These are phyloP conservation scores for Cutaneotrichosporon dermatis DNA, from an alignment of 1,284 basidiomycete genomes.

Conservation along the genomic window DNA sequence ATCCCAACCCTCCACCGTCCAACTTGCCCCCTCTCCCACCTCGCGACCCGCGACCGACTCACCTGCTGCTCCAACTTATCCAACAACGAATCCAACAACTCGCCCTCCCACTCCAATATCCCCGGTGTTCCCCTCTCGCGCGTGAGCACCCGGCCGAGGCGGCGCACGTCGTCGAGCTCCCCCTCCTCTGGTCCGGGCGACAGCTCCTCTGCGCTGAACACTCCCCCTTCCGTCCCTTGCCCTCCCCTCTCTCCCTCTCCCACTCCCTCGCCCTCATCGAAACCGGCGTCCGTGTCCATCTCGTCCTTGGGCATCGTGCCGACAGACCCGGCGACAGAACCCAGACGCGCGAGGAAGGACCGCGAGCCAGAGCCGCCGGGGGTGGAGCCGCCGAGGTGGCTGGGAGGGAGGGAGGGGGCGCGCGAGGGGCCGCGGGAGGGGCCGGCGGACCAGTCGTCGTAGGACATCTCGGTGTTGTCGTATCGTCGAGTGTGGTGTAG, in stretches of 20 bases:
- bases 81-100: slow-evolving; percentile 64
- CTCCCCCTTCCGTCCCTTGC: background rate
- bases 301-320: background rate
- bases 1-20: too few species aligned
- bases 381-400: background rate
- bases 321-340: background rate
- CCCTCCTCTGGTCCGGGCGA: slow-evolving; percentile 19
- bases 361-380: background rate
- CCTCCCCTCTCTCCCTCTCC: background rate
- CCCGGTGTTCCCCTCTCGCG: slow-evolving; percentile 80
- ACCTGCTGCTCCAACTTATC: slow-evolving; percentile 85
- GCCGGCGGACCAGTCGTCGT: slow-evolving; percentile 1
- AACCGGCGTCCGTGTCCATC: background rate
- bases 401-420: background rate
- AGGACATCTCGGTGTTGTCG: background rate
- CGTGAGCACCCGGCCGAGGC: slow-evolving; percentile 71
- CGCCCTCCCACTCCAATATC: slow-evolving; percentile 69
- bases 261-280: background rate
- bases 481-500: background rate
- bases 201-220: slow-evolving; percentile 4
- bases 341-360: slow-evolving; percentile 8
- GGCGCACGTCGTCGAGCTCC: slow-evolving; percentile 38
- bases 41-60: slow-evolving; percentile 35
- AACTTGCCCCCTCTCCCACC: background rate
- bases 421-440: background rate